Conservation (phyloP, 495 filamentous ascomycete species). For the Hyaloscypha finlandica region DNA sequence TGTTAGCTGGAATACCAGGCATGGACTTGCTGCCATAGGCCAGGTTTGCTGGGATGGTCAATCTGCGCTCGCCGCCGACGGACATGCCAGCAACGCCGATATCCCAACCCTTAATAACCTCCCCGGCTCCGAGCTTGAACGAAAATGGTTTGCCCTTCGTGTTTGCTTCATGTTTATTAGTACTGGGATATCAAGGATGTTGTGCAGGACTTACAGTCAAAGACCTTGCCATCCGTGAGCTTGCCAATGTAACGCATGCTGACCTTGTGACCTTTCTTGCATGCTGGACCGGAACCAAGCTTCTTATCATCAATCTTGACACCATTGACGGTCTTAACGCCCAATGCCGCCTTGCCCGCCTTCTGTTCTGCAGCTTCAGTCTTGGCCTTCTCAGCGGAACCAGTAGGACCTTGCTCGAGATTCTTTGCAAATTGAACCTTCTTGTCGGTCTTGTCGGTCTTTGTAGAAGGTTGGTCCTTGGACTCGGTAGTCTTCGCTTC, state of each 20-base stretch:
- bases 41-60: slow-evolving; percentile 80
- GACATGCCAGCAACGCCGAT: slow-evolving; percentile 90
- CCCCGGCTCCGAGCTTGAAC: slow-evolving; percentile 89
- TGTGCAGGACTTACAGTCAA: slow-evolving; percentile 68
- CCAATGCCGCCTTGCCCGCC: slow-evolving; percentile 50
- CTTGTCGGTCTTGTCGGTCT: slow-evolving; percentile 70
- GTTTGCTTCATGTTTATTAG: slow-evolving; percentile 66
- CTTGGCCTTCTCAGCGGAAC: slow-evolving; percentile 70
- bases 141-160: slow-evolving; percentile 96
- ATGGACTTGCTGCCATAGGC: slow-evolving; percentile 82
- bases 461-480: background rate
- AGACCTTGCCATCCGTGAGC: slow-evolving; percentile 86
- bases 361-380: slow-evolving; percentile 86
- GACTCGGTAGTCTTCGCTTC: slow-evolving; percentile 49
- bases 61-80: slow-evolving; percentile 86
- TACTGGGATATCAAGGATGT: slow-evolving; percentile 4
- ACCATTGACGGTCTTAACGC: slow-evolving; percentile 74
- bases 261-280: slow-evolving; percentile 83
- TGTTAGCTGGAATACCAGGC: slow-evolving; percentile 86
- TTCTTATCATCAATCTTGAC: slow-evolving; percentile 96
- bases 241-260: slow-evolving; percentile 98
- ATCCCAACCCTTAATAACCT: slow-evolving; percentile 99
- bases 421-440: slow-evolving; percentile 99
- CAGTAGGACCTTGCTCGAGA: slow-evolving; percentile 92
- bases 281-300: slow-evolving; percentile 74